These are phyloP conservation scores for Populus simonii DNA, from an alignment of 345 rosid genomes.

Conservation along the genomic window DNA sequence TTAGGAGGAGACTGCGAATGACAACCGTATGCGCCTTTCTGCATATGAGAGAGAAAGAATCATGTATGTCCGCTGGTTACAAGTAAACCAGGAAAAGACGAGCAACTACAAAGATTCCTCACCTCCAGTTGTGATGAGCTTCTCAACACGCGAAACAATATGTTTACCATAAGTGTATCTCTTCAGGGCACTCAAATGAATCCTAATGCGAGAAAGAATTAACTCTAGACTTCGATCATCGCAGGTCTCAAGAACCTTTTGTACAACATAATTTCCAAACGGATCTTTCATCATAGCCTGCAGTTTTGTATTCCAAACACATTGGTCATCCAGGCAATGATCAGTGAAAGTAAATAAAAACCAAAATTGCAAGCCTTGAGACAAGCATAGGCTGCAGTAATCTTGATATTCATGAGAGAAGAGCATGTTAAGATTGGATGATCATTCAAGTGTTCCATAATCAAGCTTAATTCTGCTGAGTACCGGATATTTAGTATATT, in stretches of 20 bases:
- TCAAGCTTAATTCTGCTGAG: not conserved
- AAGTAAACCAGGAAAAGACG: not conserved
- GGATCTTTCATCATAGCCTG: slow-evolving; percentile 99
- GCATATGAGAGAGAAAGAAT: slow-evolving; percentile 26
- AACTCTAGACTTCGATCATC: slow-evolving; percentile 72
- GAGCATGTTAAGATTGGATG: not conserved
- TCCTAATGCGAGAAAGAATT: slow-evolving; percentile 84
- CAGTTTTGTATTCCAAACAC: slow-evolving; percentile 20
- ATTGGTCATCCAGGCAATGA: not conserved
- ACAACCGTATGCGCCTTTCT: slow-evolving; percentile 80
- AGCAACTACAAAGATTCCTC: slow-evolving; percentile 13
- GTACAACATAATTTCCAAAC: slow-evolving; percentile 94
- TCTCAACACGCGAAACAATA: slow-evolving; percentile 94
- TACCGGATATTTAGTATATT: not conserved
- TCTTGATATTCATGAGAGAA: not conserved
- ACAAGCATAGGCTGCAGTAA: not conserved
- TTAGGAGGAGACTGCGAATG: slow-evolving; percentile 42
- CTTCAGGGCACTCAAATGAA: slow-evolving; percentile 83
- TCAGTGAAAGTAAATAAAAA: not conserved
- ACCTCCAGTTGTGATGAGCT: slow-evolving; percentile 94
- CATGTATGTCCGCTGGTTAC: not conserved
- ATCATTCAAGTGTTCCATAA: not conserved
- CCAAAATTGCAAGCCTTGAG: not conserved
- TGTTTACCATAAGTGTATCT: slow-evolving; percentile 94
- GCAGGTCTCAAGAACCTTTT: slow-evolving; percentile 93